phyloP scores from a whole-genome alignment of 202 grass and related monocot species.

The Saccharum hybrid region DNA sequence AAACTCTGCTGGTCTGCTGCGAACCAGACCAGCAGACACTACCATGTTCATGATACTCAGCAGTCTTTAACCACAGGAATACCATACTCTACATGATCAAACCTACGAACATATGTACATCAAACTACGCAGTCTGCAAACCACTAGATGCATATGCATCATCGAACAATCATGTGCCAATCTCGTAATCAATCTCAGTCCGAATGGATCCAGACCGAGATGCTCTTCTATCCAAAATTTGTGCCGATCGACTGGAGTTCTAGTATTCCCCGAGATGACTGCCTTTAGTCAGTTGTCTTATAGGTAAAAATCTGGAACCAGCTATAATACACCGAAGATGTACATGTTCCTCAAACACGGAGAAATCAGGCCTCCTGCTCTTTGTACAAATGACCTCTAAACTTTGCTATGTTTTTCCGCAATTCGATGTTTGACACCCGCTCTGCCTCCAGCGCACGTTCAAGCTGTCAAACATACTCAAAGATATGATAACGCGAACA shows the following conservation, averaged over 20 bases:
- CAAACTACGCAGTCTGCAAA: conserved; percentile 23
- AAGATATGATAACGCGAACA: conserved; percentile 6
- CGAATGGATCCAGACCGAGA: not conserved
- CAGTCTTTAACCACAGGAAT: not conserved
- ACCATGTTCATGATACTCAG: not conserved
- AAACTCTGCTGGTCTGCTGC: too few relatives aligned
- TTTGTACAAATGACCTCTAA: conserved; percentile 44
- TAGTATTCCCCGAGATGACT: not conserved
- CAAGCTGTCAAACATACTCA: conserved; percentile 59
- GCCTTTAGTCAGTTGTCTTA: conserved; percentile 20
- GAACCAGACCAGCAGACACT: too few relatives aligned
- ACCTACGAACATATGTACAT: conserved; percentile 6
- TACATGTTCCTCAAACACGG: conserved; percentile 14
- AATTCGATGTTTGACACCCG: conserved; percentile 67
- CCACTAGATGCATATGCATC: conserved; percentile 9
- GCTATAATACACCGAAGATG: conserved; percentile 15
- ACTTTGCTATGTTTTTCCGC: conserved; percentile 62
- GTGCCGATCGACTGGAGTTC: not conserved
- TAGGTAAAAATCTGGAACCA: conserved; percentile 20
- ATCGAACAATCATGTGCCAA: not conserved
- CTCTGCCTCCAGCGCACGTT: conserved; percentile 90
- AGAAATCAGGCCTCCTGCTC: conserved; percentile 42
- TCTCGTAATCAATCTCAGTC: not conserved
- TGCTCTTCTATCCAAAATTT: conserved; percentile 9
- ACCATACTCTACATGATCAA: not conserved